These are phyloP conservation scores for Lachancea dasiensis DNA, from an alignment of 805 yeast species.

Conservation along the genomic window DNA sequence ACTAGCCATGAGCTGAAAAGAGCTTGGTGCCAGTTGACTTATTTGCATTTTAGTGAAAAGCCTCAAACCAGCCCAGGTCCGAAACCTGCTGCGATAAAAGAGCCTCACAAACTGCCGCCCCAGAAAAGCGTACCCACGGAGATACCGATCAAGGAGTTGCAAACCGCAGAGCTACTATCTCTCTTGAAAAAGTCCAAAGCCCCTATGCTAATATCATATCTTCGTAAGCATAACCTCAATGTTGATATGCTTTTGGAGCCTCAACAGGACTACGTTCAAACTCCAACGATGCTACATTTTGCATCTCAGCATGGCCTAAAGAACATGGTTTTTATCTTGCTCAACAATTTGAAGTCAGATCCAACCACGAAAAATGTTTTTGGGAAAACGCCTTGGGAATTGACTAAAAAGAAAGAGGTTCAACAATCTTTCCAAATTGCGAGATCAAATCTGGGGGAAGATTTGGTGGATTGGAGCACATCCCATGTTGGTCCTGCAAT, in stretches of 20 bases:
- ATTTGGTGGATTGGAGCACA: slow-evolving; percentile 58
- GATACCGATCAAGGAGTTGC: slow-evolving; percentile 19
- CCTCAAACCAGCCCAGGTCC: slow-evolving; percentile 36
- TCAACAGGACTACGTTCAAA: slow-evolving; percentile 40
- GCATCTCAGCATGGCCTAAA: slow-evolving; percentile 63
- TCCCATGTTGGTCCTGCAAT: slow-evolving; percentile 62
- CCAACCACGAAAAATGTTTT: slow-evolving; percentile 50
- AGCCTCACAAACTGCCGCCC: no score
- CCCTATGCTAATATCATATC: slow-evolving; percentile 59
- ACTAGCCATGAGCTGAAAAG: slow-evolving; percentile 72
- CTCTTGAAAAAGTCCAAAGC: slow-evolving; percentile 69
- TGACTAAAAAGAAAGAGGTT: slow-evolving; percentile 44
- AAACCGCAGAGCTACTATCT: slow-evolving; percentile 51
- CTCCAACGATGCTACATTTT: slow-evolving; percentile 73
- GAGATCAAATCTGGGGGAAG: slow-evolving; percentile 64
- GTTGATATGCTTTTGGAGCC: slow-evolving; percentile 56
- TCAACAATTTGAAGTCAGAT: slow-evolving; percentile 62
- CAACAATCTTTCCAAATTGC: slow-evolving; percentile 60
- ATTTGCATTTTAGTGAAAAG: slow-evolving; percentile 46
- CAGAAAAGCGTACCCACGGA: slow-evolving; percentile 36
- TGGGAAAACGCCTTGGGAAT: slow-evolving; percentile 66
- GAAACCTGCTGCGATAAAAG: background rate
- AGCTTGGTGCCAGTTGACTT: slow-evolving; percentile 77
- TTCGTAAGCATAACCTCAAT: slow-evolving; percentile 51
- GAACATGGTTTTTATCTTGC: slow-evolving; percentile 57